Evolutionary conservation across 2,329 filamentous ascomycete species (phyloP).

Genomic region (Coniochaeta ligniaria): DNA sequence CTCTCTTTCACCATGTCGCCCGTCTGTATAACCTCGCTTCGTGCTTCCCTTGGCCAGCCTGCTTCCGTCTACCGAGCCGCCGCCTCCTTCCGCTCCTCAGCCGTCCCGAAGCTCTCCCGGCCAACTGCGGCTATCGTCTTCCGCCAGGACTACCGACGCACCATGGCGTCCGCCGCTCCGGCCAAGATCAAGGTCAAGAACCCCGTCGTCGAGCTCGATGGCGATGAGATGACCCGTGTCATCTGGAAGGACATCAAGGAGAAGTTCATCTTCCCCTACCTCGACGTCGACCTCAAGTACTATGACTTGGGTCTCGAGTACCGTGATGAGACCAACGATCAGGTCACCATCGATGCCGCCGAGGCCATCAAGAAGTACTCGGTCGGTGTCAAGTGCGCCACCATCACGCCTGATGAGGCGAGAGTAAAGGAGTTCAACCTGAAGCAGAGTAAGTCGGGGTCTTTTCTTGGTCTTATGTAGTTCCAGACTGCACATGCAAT

Average conservation of each 20-base stretch:
- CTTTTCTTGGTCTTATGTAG: background rate
- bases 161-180: slow-evolving; percentile 41
- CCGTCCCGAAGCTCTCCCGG: slow-evolving; percentile 6
- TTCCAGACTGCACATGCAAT: too few species aligned
- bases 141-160: slow-evolving; percentile 28
- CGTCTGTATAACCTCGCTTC: slow-evolving; percentile 12
- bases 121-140: slow-evolving; percentile 21
- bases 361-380: slow-evolving; percentile 99
- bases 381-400: slow-evolving; percentile 98
- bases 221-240: slow-evolving; percentile 93
- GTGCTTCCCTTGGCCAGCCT: slow-evolving; percentile 13
- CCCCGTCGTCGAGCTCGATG: slow-evolving; percentile 95
- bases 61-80: slow-evolving; percentile 10
- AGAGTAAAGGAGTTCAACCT: slow-evolving; percentile 97
- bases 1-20: slow-evolving; percentile 17
- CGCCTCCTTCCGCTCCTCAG: slow-evolving; percentile 6
- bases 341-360: slow-evolving; percentile 91
- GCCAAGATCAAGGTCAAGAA: slow-evolving; percentile 99
- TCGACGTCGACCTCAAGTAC: slow-evolving; percentile 98
- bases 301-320: slow-evolving; percentile 91
- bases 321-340: slow-evolving; percentile 91
- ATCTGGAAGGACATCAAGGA: slow-evolving; percentile 99
- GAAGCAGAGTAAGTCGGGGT: slow-evolving; percentile 74
- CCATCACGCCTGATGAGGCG: slow-evolving; percentile 95
- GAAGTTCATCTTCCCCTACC: slow-evolving; percentile 94